These are phyloP conservation scores for Rutstroemia sp. DNA, from an alignment of 2,329 filamentous ascomycete species.

Conservation along the genomic window DNA sequence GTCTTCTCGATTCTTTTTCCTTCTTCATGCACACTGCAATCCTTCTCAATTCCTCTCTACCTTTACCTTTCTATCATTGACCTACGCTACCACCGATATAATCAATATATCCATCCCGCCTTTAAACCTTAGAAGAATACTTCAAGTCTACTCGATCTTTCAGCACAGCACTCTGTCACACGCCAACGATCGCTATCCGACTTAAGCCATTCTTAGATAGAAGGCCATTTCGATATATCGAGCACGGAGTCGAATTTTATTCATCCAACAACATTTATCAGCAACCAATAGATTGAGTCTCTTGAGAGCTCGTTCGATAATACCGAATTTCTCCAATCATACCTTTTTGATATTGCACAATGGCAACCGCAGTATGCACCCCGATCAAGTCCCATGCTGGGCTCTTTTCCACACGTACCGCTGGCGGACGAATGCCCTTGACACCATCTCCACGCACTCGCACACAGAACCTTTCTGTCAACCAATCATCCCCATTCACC, in stretches of 20 bases:
- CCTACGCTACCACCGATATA: slow-evolving; percentile 17
- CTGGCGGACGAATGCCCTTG: slow-evolving; percentile 88
- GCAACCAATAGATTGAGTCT: slow-evolving; percentile 53
- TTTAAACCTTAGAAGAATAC: slow-evolving; percentile 19
- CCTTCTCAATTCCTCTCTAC: slow-evolving; percentile 25
- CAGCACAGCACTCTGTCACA: slow-evolving; percentile 30
- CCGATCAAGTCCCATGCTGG: slow-evolving; percentile 92
- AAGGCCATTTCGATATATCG: slow-evolving; percentile 42
- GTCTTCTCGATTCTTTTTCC: slow-evolving; percentile 13
- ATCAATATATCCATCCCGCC: slow-evolving; percentile 19
- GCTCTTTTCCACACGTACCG: slow-evolving; percentile 85
- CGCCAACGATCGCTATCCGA: slow-evolving; percentile 43
- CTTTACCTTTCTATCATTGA: slow-evolving; percentile 26
- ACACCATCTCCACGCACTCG: slow-evolving; percentile 79
- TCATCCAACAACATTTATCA: slow-evolving; percentile 39
- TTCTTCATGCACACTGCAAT: slow-evolving; percentile 24
- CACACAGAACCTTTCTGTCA: slow-evolving; percentile 42
- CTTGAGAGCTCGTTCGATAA: slow-evolving; percentile 47
- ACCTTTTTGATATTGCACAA: slow-evolving; percentile 42
- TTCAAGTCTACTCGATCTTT: slow-evolving; percentile 39
- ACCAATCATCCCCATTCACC: slow-evolving; percentile 69
- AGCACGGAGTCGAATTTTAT: slow-evolving; percentile 39
- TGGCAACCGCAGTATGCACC: slow-evolving; percentile 85
- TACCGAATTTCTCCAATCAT: slow-evolving; percentile 17
- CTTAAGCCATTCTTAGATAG: slow-evolving; percentile 35